Conservation (phyloP, 345 rosid genomes). For the Corchorus olitorius region DNA sequence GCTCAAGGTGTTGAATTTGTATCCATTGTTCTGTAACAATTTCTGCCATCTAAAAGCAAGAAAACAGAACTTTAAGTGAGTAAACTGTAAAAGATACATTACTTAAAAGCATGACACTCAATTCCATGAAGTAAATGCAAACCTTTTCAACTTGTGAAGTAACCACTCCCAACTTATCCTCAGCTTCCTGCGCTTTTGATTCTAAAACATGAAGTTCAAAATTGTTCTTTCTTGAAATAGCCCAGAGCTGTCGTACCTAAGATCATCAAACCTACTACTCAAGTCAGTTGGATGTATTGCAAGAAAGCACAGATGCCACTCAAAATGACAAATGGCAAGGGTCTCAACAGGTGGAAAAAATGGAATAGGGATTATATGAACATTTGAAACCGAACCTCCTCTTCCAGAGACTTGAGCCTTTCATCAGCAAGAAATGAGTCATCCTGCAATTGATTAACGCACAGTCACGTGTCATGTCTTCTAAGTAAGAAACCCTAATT, state of each 20-base stretch:
- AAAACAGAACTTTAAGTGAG: slow-evolving; percentile 12
- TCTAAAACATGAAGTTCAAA: slow-evolving; percentile 71
- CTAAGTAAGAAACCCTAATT: neutral
- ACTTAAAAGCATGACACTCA: neutral
- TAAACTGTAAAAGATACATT: neutral
- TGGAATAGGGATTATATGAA: neutral
- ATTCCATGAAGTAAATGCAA: neutral
- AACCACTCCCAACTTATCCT: slow-evolving; percentile 39
- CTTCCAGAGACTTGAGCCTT: slow-evolving; percentile 46
- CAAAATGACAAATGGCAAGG: neutral
- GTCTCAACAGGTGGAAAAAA: neutral
- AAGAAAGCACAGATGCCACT: neutral
- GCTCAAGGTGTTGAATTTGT: slow-evolving; percentile 72
- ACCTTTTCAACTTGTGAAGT: slow-evolving; percentile 62
- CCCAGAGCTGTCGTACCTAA: slow-evolving; percentile 72
- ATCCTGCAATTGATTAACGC: slow-evolving; percentile 40
- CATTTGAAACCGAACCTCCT: slow-evolving; percentile 60
- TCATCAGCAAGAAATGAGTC: slow-evolving; percentile 37
- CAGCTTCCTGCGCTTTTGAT: slow-evolving; percentile 55
- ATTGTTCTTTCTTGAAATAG: slow-evolving; percentile 66
- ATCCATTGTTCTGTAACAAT: slow-evolving; percentile 69
- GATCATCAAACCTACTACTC: slow-evolving; percentile 37
- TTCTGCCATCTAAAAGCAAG: slow-evolving; percentile 46
- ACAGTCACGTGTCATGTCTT: neutral
- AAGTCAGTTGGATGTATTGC: slow-evolving; percentile 34